A percentile compares a stretch with the other conserved stretches of the same genome.
Evolutionary conservation across 179 eudicot genomes (phyloP).

Genomic region (Carnegiea gigantea): DNA sequence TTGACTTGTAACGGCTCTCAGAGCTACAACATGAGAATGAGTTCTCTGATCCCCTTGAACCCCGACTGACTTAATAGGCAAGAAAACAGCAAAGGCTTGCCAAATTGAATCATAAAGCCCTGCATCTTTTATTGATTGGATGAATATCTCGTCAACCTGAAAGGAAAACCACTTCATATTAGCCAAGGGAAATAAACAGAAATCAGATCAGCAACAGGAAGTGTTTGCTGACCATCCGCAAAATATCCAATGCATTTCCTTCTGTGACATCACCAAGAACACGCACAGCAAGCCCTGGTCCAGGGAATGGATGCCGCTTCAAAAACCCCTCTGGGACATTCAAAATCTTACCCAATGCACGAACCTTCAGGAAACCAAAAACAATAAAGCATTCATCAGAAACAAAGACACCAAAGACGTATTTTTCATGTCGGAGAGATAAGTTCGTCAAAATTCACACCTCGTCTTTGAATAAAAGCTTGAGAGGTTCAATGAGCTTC

Average conservation of each 20-base stretch:
- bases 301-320: slow-evolving; percentile 95
- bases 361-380: slow-evolving; percentile 50
- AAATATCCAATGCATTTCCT: slow-evolving; percentile 69
- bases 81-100: slow-evolving; percentile 98
- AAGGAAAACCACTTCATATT: background rate
- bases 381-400: background rate
- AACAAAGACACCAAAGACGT: background rate
- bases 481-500: slow-evolving; percentile 94
- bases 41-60: slow-evolving; percentile 99
- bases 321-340: slow-evolving; percentile 73
- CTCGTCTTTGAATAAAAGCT: slow-evolving; percentile 93
- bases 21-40: slow-evolving; percentile 82
- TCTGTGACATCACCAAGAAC: slow-evolving; percentile 86
- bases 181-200: background rate
- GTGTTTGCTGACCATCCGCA: slow-evolving; percentile 52
- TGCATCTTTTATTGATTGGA: slow-evolving; percentile 83
- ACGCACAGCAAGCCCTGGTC: slow-evolving; percentile 95
- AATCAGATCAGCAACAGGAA: background rate
- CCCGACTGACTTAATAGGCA: slow-evolving; percentile 79
- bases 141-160: slow-evolving; percentile 94
- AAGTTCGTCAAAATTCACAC: slow-evolving; percentile 24
- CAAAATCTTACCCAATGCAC: slow-evolving; percentile 80
- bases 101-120: slow-evolving; percentile 86
- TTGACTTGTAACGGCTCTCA: slow-evolving; percentile 93
- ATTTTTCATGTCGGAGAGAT: background rate